Base-by-base conservation (phyloP, 352 stramenopile genomes). In the Globisporangium yorkense region DNA sequence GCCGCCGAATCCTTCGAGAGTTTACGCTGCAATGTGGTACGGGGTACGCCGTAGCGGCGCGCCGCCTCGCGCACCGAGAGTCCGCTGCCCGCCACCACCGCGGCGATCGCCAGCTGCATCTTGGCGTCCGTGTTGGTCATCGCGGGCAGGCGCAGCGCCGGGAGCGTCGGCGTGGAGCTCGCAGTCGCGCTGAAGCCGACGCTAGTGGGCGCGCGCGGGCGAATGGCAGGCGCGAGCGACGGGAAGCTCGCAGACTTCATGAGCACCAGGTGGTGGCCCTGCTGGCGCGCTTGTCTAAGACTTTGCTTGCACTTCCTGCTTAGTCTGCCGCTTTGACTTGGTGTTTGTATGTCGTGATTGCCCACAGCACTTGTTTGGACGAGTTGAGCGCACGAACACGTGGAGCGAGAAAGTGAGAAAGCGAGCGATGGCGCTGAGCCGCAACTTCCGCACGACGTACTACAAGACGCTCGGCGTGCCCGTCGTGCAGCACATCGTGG, bases 381-480 rank as follows among this genome's bases (percentile, higher is more conserved):
- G 33, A 37, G 33, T 37, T 37, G 24, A 27, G 24, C 24, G 24
- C n/a, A 47, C 16, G 41, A 47, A 18, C 16, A 8, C 12, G 12
- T 13, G 24, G 1, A 27, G 24, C 24, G 24, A 27, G 24, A 27
- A 27, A 27, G 24, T 15, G n/a, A 16, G 13, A 51, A 21, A 12
- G 21, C 20, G 41, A 3, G 33, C 10, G 13, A 92, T 91, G 83
- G 62, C 80, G 57, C 60, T 88, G 50, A 88, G 65, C 58, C 67
- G 75, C 54, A 93, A 93, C 65, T 90, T 94, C 66, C 81, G 81
- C 45, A 89, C 79, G 65, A 91, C 81, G 41, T 94, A 94, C 64
- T 94, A 94, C 68, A 94, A 94, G 73, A 94, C 80, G 63, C 70
- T 94, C 51, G 84, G 84, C 47, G 84, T 94, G 56, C 84, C 84